These are phyloP conservation scores for Phialophora expanda DNA, from an alignment of 2,329 filamentous ascomycete genomes.

Conservation along the genomic window DNA sequence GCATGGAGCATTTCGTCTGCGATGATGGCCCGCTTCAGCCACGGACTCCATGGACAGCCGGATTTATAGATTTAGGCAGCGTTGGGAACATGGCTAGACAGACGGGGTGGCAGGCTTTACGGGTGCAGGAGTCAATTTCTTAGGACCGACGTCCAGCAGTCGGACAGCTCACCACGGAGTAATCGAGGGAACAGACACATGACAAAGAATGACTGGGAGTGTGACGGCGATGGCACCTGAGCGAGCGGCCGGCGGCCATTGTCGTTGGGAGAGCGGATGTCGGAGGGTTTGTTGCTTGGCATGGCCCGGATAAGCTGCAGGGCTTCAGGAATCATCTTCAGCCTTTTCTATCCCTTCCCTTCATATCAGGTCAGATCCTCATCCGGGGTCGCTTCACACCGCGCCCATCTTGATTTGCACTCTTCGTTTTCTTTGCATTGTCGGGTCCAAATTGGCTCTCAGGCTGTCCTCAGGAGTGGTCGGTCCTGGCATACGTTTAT, in stretches of 20 bases:
- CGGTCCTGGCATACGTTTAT: constrained; percentile 6
- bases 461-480: constrained; percentile 19
- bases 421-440: background rate
- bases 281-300: constrained; percentile 17
- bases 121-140: background rate
- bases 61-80: constrained; percentile 12
- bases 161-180: background rate
- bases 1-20: background rate
- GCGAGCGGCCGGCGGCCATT: background rate
- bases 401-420: constrained; percentile 4
- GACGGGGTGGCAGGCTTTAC: background rate
- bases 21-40: constrained; percentile 1
- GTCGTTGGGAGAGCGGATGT: constrained; percentile 12
- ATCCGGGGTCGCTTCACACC: background rate
- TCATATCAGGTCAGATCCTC: constrained; percentile 8
- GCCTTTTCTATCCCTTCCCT: constrained; percentile 11
- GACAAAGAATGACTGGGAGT: constrained; percentile 6
- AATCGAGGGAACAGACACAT: background rate
- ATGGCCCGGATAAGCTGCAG: constrained; percentile 9
- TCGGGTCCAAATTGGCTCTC: constrained; percentile 5
- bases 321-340: constrained; percentile 14
- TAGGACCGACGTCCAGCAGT: background rate
- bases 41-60: constrained; percentile 2
- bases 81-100: constrained; percentile 10
- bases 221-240: constrained; percentile 5